phyloP scores from a whole-genome alignment of 768 basidiomycete species.

The Cantharellus anzutake region DNA sequence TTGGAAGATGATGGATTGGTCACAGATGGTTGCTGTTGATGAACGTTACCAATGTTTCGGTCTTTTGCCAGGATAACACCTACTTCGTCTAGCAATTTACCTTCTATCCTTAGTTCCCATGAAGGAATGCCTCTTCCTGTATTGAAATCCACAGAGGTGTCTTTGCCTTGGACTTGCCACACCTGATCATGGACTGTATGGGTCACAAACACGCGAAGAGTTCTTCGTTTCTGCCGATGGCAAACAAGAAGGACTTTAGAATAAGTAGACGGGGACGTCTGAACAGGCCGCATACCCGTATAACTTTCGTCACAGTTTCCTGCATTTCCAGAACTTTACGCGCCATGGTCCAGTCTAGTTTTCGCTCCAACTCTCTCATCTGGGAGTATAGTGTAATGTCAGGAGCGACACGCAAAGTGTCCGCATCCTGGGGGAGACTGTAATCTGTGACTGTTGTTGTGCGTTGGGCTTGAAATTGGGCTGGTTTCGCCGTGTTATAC shows the following conservation, averaged over 20 bases:
- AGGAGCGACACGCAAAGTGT: neutral
- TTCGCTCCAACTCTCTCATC: constrained; percentile 72
- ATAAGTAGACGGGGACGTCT: neutral
- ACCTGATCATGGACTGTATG: constrained; percentile 72
- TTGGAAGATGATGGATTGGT: neutral
- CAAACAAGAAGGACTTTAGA: neutral
- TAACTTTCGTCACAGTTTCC: constrained; percentile 60
- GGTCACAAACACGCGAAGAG: constrained; percentile 67
- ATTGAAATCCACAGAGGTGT: constrained; percentile 32
- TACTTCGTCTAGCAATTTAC: constrained; percentile 39
- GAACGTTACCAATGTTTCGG: too few species aligned
- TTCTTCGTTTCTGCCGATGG: constrained; percentile 23
- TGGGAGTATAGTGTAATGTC: constrained; percentile 51
- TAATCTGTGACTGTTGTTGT: neutral
- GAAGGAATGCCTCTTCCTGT: constrained; percentile 81
- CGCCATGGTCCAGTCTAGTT: constrained; percentile 87
- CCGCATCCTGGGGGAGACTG: neutral
- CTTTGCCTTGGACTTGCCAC: constrained; percentile 37
- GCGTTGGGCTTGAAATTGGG: neutral
- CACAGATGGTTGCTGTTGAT: constrained; percentile 3
- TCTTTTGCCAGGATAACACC: neutral
- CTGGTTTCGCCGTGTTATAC: neutral
- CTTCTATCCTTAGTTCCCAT: constrained; percentile 77
- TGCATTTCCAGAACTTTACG: constrained; percentile 82
- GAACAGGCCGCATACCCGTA: constrained; percentile 31